Conservation (phyloP, 129 eudicot genomes). For the Chrysanthemum makinoi region DNA sequence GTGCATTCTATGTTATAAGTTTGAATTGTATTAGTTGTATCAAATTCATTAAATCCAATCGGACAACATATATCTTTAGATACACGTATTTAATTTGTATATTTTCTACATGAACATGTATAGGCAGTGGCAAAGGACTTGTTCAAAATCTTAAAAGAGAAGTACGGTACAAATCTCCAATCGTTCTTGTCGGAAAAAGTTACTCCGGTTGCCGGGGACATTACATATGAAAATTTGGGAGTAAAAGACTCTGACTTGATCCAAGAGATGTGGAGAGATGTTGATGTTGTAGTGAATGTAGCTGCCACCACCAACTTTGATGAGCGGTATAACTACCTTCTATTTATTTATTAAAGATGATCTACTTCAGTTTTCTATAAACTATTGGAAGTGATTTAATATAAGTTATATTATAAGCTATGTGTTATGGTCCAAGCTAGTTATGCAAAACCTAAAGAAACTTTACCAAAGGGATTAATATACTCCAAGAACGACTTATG, state of each 20-base stretch:
- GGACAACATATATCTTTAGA: too few relatives aligned
- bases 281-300: conserved; percentile 62
- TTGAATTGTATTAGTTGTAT: too few relatives aligned
- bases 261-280: conserved; percentile 38
- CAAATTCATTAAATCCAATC: too few relatives aligned
- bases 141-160: conserved; percentile 60
- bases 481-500: too few relatives aligned
- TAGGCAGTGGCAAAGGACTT: conserved; percentile 65
- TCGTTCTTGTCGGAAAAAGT: conserved; percentile 54
- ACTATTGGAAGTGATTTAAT: too few relatives aligned
- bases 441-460: too few relatives aligned
- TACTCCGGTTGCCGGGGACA: conserved; percentile 52
- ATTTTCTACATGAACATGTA: neutral
- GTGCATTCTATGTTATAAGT: too few relatives aligned
- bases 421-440: too few relatives aligned
- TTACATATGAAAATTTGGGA: conserved; percentile 49
- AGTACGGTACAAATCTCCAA: conserved; percentile 50
- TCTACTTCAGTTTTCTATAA: neutral
- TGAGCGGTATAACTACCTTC: conserved; percentile 53
- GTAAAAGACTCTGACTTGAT: conserved; percentile 34
- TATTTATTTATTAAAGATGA: neutral
- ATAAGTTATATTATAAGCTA: too few relatives aligned
- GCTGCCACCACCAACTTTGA: conserved; percentile 83
- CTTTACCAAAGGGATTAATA: too few relatives aligned
- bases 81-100: too few relatives aligned